phyloP scores from a whole-genome alignment of 2,329 filamentous ascomycete genomes.

The Fusarium globosum region DNA sequence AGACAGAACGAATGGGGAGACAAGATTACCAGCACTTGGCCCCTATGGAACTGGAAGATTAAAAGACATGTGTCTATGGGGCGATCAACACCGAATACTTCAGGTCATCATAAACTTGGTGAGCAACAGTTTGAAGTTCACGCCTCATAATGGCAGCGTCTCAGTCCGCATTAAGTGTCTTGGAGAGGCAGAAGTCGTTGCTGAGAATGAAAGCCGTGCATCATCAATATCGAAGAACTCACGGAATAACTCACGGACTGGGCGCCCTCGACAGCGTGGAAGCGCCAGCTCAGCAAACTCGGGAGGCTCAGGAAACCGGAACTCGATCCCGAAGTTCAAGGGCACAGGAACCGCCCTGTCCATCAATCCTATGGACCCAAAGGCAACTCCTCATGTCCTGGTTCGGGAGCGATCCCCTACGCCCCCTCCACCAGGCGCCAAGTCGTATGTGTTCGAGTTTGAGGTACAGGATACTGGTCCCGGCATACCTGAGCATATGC shows the following conservation, averaged over 20 bases:
- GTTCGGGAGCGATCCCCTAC: conserved; percentile 68
- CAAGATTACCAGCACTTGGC: conserved; percentile 67
- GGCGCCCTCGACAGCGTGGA: conserved; percentile 57
- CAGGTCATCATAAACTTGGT: conserved; percentile 96
- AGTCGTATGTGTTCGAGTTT: conserved; percentile 82
- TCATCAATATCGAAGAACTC: conserved; percentile 65
- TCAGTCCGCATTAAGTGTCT: conserved; percentile 80
- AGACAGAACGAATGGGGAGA: conserved; percentile 50
- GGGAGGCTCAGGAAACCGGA: conserved; percentile 56
- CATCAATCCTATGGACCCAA: conserved; percentile 72
- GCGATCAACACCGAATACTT: conserved; percentile 90
- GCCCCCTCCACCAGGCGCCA: conserved; percentile 70
- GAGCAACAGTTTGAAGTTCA: conserved; percentile 93
- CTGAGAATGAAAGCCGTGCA: conserved; percentile 60
- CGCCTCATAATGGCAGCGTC: conserved; percentile 79
- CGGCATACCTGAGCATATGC: conserved; percentile 82
- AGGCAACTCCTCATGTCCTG: conserved; percentile 58
- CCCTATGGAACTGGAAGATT: conserved; percentile 74
- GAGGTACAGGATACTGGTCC: conserved; percentile 90
- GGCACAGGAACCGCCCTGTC: conserved; percentile 64
- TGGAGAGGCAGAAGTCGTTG: conserved; percentile 63
- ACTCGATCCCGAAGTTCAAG: conserved; percentile 40
- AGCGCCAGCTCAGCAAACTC: conserved; percentile 64
- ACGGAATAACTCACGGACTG: conserved; percentile 56
- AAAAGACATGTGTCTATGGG: conserved; percentile 89